Evolutionary conservation across 495 filamentous ascomycete species (phyloP), one percentile per base, ranked within the genome.

Genomic region (Rhypophila decipiens): DNA sequence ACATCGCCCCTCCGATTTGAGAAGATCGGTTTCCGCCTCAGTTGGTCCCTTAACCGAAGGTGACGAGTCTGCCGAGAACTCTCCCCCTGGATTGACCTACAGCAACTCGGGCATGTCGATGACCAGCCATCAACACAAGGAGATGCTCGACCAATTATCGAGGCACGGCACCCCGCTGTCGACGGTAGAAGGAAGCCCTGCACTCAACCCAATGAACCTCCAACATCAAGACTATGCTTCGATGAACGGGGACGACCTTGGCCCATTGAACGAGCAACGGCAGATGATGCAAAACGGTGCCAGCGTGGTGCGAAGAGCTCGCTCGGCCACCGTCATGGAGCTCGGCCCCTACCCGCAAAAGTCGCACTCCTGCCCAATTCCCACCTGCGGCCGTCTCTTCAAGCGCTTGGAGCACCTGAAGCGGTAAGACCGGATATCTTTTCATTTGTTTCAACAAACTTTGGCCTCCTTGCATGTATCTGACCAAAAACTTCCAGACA

Each of bases 331-430:
- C 8, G 84, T 93, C 71, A 90, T 93, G 86, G 94, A 97, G 65
- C 75, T 95, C 44, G 90, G 89, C 29, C 93, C 93, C 34, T 98
- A 98, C 64, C 90, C 93, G 11, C 88, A 94, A 56, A 98, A 98
- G 65, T 91, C 88, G 9, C 93, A 98, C 65, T 95, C 90, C 8
- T 98, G 93, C 72, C 93, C 93, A n/a, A 98, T 98, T 63, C 94
- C 94, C 21, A 89, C 90, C 20, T 98, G 93, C 65, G 93, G 94
- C 36, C 84, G 94, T 64, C 78, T 96, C 53, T 98, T 98, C 78
- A 98, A 98, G 82, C 84, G 93, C 62, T 80, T 98, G 75, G 93
- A 98, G 69, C 93, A 98, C 76, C 80, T 98, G 58, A 98, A 98
- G 77, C 85, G 93, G 88, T 95, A 87, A 80, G 87, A 69, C 66